Conservation (phyloP, 768 basidiomycete genomes). For the Lactarius vividus region DNA sequence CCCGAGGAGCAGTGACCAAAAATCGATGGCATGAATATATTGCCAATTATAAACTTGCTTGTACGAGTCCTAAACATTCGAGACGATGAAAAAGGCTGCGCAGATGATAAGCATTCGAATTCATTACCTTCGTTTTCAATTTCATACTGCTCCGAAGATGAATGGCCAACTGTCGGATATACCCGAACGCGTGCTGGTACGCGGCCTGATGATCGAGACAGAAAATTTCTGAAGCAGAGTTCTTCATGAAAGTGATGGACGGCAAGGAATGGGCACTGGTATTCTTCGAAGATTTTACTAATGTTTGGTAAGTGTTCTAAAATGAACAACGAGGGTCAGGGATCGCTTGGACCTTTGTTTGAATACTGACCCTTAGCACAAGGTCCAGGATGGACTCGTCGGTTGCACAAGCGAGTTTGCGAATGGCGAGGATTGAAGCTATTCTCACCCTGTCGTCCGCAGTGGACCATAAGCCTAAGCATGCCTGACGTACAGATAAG, state of each 20-base stretch:
- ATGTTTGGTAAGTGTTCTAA: conserved; percentile 83
- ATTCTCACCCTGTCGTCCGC: conserved; percentile 80
- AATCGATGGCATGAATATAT: conserved; percentile 92
- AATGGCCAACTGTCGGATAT: conserved; percentile 92
- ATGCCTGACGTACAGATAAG: conserved; percentile 49
- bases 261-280: conserved; percentile 88
- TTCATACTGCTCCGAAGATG: conserved; percentile 92
- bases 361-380: conserved; percentile 70
- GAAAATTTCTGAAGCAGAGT: conserved; percentile 92
- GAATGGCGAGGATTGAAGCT: conserved; percentile 79
- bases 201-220: conserved; percentile 67
- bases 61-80: conserved; percentile 68
- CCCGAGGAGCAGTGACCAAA: conserved; percentile 89
- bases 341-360: conserved; percentile 1
- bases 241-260: conserved; percentile 95
- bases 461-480: conserved; percentile 80
- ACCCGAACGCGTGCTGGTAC: conserved; percentile 95
- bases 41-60: conserved; percentile 99
- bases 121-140: conserved; percentile 75
- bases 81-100: background rate
- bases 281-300: conserved; percentile 80
- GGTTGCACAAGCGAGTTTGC: conserved; percentile 70
- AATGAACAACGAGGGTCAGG: conserved; percentile 2
- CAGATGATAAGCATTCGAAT: conserved; percentile 22
- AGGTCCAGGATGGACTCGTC: conserved; percentile 82